These are phyloP conservation scores for Ceratocystis eucalypticola DNA, from an alignment of 2,329 filamentous ascomycete species.

Conservation along the genomic window DNA sequence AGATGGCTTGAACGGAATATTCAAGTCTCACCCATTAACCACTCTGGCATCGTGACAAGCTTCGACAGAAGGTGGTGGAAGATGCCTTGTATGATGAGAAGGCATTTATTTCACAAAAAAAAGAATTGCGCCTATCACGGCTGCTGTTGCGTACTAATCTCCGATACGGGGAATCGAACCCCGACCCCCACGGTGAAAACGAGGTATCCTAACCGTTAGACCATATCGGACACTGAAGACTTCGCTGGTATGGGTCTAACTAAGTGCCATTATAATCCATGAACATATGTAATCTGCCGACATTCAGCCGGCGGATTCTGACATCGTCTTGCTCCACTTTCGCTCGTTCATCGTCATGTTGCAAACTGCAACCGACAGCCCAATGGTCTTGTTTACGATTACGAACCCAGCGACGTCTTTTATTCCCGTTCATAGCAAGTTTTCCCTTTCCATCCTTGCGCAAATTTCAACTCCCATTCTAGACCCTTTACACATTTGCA, in stretches of 20 bases:
- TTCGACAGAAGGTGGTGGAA: no score
- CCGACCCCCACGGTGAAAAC: conserved; percentile 20
- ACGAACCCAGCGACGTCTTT: neutral
- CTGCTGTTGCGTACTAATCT: neutral
- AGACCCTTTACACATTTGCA: no score
- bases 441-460: neutral
- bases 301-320: neutral
- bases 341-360: conserved; percentile 1
- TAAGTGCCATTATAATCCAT: no score
- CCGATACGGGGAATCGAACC: conserved; percentile 20
- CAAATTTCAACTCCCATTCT: no score
- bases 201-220: conserved; percentile 20
- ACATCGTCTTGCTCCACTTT: neutral
- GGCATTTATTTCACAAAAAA: no score
- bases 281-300: neutral
- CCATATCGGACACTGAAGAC: conserved; percentile 13
- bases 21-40: conserved; percentile 20
- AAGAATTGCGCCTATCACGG: rapidly evolving
- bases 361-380: neutral
- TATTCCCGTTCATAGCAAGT: neutral
- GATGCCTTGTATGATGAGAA: no score
- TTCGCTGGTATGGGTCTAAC: rapidly evolving
- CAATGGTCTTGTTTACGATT: neutral
- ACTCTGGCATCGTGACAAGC: conserved; percentile 19
- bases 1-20: conserved; percentile 19